Base-by-base conservation (phyloP, 2,329 filamentous ascomycete species). In the Berkeleyomyces rouxiae region DNA sequence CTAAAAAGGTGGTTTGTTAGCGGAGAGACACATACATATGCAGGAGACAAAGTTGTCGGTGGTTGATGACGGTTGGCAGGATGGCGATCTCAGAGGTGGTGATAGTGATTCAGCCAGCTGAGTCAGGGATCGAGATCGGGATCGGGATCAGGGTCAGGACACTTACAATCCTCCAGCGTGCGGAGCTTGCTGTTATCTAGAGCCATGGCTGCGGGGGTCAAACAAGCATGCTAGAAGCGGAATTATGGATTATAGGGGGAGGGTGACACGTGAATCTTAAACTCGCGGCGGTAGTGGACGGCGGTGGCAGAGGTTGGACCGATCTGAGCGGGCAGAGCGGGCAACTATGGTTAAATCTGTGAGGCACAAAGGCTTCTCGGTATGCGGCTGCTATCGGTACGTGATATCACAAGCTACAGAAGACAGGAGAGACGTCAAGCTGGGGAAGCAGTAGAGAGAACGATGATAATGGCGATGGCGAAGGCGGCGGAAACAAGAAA, bases 1-100 rank as follows among this genome's bases (percentile, higher is more conserved):
- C 88, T 61, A 61, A 23, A 36, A 9, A n/a, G 7, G 16, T 46
- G 11, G 46, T 59, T 51, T 51, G 11, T 53, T 37, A 9, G 5
- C n/a, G 31, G 11, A 49, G 33, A 36, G 40, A 42, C 44, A 61
- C 23, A 58, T 36, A 2, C 23, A 23, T 2, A 61, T 10, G 46
- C 4, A 55, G 47, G 16, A 13, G 42, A 9, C 36, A 23, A 11
- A 42, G 23, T 33, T 37, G 10, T 10, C 9, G 7, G n/a, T 43
- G 9, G 4, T 36, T 36, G 11, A 58, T n/a, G 39, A 13, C 37
- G 37, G 43, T 11, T 10, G n/a, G 23, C 10, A 9, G 44, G 39
- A 16, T 37, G 49, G 46, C 11, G 31, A 53, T 46, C 23, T 23
- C 23, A 23, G 23, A 23, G 36, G 16, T 42, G 5, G 58, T 33